Conservation (phyloP, 495 filamentous ascomycete genomes). For the Neurospora pannonica region DNA sequence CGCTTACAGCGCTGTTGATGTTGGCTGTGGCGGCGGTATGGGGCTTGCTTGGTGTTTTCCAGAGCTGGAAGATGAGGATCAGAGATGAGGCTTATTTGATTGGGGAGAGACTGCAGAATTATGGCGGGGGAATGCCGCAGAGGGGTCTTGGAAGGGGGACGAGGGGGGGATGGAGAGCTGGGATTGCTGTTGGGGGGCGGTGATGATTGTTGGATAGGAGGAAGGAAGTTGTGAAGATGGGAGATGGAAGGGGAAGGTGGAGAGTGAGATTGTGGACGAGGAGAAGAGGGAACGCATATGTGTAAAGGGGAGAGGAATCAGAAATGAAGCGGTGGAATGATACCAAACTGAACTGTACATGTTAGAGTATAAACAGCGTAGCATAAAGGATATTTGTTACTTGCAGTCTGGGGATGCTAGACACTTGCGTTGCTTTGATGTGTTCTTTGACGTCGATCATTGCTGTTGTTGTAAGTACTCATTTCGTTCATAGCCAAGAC, state of each 20-base stretch:
- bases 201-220: background rate
- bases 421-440: background rate
- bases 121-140: constrained; percentile 46
- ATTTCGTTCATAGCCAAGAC: background rate
- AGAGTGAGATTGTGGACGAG: background rate
- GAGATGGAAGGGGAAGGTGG: background rate
- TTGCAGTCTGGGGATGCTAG: background rate
- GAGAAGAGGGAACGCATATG: background rate
- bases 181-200: background rate
- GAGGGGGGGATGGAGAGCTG: constrained; percentile 21
- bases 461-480: background rate
- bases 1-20: constrained; percentile 42
- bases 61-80: constrained; percentile 72
- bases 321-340: background rate
- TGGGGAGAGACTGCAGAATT: constrained; percentile 88
- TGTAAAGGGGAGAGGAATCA: background rate
- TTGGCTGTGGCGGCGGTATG: constrained; percentile 22
- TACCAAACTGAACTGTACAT: background rate
- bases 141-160: background rate
- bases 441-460: too few species aligned
- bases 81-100: constrained; percentile 94
- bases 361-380: background rate
- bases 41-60: constrained; percentile 52
- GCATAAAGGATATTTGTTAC: background rate
- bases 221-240: background rate